Conservation (phyloP, 75 land plant species). For the Selaginella tamariscina region DNA sequence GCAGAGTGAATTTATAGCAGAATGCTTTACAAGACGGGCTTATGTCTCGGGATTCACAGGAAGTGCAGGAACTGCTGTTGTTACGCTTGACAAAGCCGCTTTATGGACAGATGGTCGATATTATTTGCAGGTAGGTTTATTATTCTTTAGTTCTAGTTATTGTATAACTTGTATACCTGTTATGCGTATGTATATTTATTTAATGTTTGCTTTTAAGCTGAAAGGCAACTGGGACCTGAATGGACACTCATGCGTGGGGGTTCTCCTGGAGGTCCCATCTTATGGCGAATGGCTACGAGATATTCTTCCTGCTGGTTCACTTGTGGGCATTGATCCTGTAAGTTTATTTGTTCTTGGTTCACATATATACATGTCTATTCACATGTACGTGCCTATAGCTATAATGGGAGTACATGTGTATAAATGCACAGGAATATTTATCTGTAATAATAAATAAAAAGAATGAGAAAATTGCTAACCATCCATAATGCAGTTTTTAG, state of each 20-base stretch:
- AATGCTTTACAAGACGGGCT: constrained; percentile 74
- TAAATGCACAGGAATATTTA: too few relatives aligned
- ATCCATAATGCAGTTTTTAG: constrained; percentile 81
- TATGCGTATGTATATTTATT: not conserved
- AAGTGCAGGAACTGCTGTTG: constrained; percentile 95
- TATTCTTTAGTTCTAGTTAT: not conserved
- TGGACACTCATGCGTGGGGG: constrained; percentile 93
- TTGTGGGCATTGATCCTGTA: constrained; percentile 94
- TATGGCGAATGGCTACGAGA: constrained; percentile 81
- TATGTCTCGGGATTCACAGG: constrained; percentile 91
- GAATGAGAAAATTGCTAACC: not conserved
- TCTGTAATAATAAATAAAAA: not conserved
- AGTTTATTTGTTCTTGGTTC: constrained; percentile 30
- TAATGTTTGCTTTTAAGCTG: constrained; percentile 46
- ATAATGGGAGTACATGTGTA: too few relatives aligned
- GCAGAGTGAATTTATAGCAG: constrained; percentile 98
- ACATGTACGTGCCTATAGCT: too few relatives aligned
- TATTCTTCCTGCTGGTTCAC: constrained; percentile 57
- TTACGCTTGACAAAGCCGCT: constrained; percentile 83
- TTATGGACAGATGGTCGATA: constrained; percentile 99
- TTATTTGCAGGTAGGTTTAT: constrained; percentile 66
- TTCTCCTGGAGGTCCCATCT: constrained; percentile 64
- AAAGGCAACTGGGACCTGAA: constrained; percentile 63
- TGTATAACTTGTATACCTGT: too few relatives aligned
- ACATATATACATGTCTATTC: too few relatives aligned